Percentiles rank a stretch among this genome's conserved stretches.
Evolutionary conservation across 106 monocot genomes (phyloP).

Genomic region (Acorus gramineus): DNA sequence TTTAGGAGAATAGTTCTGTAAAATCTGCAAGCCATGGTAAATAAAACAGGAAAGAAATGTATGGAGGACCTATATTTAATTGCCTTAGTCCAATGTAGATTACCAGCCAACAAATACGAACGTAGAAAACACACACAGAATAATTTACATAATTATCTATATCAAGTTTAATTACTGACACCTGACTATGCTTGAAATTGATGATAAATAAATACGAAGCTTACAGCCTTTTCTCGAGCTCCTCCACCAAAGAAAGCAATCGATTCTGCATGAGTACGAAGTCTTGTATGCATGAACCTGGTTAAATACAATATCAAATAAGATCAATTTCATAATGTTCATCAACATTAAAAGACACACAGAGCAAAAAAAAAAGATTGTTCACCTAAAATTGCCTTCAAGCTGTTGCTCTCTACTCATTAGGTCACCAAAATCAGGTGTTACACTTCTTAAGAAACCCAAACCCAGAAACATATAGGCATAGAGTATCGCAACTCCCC

Average conservation of each 20-base stretch:
- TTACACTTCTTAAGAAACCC: conserved; percentile 78
- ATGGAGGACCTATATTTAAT: too few relatives aligned
- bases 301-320: conserved; percentile 6
- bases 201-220: conserved; percentile 6
- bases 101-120: too few relatives aligned
- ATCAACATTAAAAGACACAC: not conserved
- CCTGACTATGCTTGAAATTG: not conserved
- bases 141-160: too few relatives aligned
- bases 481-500: conserved; percentile 92
- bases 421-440: conserved; percentile 94
- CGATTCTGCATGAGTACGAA: conserved; percentile 95
- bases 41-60: too few relatives aligned
- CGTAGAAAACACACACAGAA: too few relatives aligned
- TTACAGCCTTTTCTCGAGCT: conserved; percentile 93
- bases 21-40: too few relatives aligned
- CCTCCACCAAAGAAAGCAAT: conserved; percentile 99
- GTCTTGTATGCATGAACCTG: conserved; percentile 94
- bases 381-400: conserved; percentile 90
- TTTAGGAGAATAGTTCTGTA: too few relatives aligned
- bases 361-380: not conserved
- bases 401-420: conserved; percentile 83
- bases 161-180: not conserved
- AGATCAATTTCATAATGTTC: conserved; percentile 1
- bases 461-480: conserved; percentile 91
- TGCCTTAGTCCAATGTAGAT: too few relatives aligned